phyloP scores from a whole-genome alignment of 805 yeast species.

The Kregervanrija delftensis region DNA sequence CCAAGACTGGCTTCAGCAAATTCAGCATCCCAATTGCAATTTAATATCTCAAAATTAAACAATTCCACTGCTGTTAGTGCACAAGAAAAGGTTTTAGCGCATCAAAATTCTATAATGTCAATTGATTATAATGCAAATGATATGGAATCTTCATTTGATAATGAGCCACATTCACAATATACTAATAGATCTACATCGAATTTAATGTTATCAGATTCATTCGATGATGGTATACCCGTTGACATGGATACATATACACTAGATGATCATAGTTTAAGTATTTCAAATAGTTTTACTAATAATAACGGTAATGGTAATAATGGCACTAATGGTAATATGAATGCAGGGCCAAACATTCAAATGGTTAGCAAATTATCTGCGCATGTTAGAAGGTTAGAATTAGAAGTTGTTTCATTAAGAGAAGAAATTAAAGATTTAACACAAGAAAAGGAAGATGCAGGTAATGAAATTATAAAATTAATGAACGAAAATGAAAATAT shows the following conservation, averaged over 20 bases:
- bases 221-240: conserved; percentile 8
- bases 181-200: conserved; percentile 1
- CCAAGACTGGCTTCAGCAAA: conserved; percentile 25
- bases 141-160: no score
- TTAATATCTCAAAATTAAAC: conserved; percentile 1
- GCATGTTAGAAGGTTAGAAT: conserved; percentile 71
- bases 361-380: conserved; percentile 68
- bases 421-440: conserved; percentile 53
- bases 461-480: conserved; percentile 57
- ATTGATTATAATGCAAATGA: conserved; percentile 2
- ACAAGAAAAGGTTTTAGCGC: conserved; percentile 13
- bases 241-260: conserved; percentile 8
- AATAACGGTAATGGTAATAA: no score
- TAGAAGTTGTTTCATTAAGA: conserved; percentile 58
- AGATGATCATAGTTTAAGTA: conserved; percentile 8
- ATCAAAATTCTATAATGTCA: conserved; percentile 14
- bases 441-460: conserved; percentile 56
- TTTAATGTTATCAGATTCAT: neutral
- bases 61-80: conserved; percentile 9
- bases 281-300: conserved; percentile 4
- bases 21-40: conserved; percentile 9
- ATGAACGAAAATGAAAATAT: conserved; percentile 49
- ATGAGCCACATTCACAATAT: no score
- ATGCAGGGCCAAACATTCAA: conserved; percentile 39
- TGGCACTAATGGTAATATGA: conserved; percentile 9